Evolutionary conservation across 768 basidiomycete genomes (phyloP), one percentile per base, ranked within the genome.

Genomic region (Collybia nuda): DNA sequence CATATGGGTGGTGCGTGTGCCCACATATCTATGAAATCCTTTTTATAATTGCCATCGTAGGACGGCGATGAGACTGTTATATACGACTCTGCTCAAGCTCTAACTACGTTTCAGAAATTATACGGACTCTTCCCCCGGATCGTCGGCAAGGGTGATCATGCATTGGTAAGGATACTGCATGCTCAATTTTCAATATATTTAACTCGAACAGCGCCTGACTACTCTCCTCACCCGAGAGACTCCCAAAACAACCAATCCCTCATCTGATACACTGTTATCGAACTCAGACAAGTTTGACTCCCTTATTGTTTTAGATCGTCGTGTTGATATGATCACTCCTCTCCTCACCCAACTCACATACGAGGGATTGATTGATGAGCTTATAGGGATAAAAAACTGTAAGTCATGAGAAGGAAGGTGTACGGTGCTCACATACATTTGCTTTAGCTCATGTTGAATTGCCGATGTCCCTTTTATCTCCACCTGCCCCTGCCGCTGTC

Each of bases 291-390:
- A 76, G 44, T 78, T 98, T 47, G 97, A 99, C 64, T 86, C 84
- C 12, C 70, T 98, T 52, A 86, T 99, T 56, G 76, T 98, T 32
- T 59, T 99, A 50, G 97, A 99, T 66, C 84, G 97, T 42, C 84
- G 85, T 28, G 84, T 90, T 8, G 97, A 99, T 62, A 90, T 98
- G 89, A 85, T 98, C 52, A 97, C 97, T 0, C 93, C 97, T 1
- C 74, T 98, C 44, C 80, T 96, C 40, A 98, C 97, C 2, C 95
- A 98, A 61, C 74, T 98, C 50, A 99, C 97, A 0, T 98, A 98
- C 58, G 89, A 98, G 64, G 97, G 97, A 17, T 84, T 99, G 42
- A 77, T 98, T 28, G 97, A 98, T 62, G 97, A 99, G 66, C 71
- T 93, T 29, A 75, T 97, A 41, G 90, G 92, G 0, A 86, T 99